Base-by-base conservation (phyloP, 2,329 filamentous ascomycete species). In the Colletotrichum godetiae region DNA sequence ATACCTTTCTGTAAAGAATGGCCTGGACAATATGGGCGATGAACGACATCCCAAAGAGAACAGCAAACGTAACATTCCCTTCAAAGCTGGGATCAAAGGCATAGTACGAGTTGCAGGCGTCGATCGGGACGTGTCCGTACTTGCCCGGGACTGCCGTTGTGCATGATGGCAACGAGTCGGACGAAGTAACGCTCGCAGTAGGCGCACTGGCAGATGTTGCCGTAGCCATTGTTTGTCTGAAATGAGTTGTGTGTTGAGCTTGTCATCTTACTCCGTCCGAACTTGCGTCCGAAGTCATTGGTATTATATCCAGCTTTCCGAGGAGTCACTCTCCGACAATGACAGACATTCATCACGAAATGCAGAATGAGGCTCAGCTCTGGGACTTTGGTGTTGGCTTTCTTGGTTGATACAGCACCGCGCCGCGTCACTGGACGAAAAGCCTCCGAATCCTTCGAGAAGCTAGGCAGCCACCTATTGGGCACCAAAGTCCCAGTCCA, bases 101-200 rank as follows among this genome's bases (percentile, higher is more conserved):
- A 60, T 83, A 81, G 61, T 81, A 76, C 29, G 79, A 75, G 53
- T 82, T 80, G 71, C 81, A 83, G 1, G 81, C 77, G 33, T 77
- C 77, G 19, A 76, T 37, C 10, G 81, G 80, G 6, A 82, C 80
- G 67, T 76, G 70, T 1, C 81, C 81, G 58, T 82, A 78, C 53
- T 78, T 77, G 12, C 73, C 80, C 3, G 81, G 81, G 2, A 81
- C 76, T 27, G 81, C 81, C 4, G 76, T 80, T n/a, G 76, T 81
- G 57, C 81, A 82, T 56, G 65, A 59, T 5, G 60, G 59, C 2
- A 27, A 31, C 13, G 60, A 56, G n/a, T 56, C 37, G n/a, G 74
- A 60, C 46, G 57, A 67, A 19, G 56, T 63, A 4, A 42, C 49
- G 52, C 73, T 70, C 19, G 61, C 35, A n/a, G 60, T 11, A 12